Evolutionary conservation across 176 grass and related monocot genomes (phyloP).

Genomic region (Eleusine coracana): DNA sequence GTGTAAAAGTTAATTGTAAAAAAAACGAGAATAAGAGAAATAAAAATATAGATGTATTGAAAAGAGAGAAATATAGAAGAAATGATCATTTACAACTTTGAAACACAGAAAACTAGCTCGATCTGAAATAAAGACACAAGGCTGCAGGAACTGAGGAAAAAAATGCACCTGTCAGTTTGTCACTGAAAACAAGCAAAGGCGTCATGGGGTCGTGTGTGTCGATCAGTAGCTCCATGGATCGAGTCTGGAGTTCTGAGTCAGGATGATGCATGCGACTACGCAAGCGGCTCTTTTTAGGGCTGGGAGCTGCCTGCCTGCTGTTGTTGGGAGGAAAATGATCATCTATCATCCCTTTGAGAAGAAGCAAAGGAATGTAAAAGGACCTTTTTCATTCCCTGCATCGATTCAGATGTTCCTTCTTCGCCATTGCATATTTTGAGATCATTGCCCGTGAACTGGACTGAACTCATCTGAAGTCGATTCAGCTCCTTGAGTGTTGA

Average conservation of each 20-base stretch:
- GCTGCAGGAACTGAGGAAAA: background rate
- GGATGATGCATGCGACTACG: background rate
- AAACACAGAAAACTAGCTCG: too few species aligned
- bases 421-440: constrained; percentile 1
- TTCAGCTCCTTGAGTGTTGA: background rate
- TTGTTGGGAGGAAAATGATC: background rate
- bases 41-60: too few species aligned
- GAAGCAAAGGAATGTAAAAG: constrained; percentile 13
- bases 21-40: too few species aligned
- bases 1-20: too few species aligned
- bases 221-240: background rate
- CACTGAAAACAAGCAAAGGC: constrained; percentile 43
- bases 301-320: background rate
- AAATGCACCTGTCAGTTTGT: background rate
- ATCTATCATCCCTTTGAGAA: constrained; percentile 3
- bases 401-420: background rate
- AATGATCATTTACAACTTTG: too few species aligned
- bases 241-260: background rate
- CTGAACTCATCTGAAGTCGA: background rate
- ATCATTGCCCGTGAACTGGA: constrained; percentile 16
- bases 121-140: too few species aligned
- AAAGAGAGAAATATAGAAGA: too few species aligned
- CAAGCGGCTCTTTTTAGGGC: background rate
- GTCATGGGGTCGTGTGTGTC: background rate
- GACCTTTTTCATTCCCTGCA: background rate